These are phyloP conservation scores for Phialemoniopsis sp. DNA, from an alignment of 2,329 filamentous ascomycete genomes.

Conservation along the genomic window DNA sequence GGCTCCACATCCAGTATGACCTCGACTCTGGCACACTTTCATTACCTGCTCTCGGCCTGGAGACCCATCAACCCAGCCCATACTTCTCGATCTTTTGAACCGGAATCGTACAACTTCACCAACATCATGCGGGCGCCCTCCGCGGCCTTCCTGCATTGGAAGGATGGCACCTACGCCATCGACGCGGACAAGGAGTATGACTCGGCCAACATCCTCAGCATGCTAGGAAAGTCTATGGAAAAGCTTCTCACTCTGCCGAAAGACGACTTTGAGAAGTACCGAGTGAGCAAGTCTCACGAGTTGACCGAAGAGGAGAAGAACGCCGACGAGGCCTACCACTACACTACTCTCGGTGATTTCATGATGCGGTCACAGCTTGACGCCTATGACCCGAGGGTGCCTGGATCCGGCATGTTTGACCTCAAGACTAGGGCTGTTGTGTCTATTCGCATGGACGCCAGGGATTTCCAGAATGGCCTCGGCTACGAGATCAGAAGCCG, in stretches of 20 bases:
- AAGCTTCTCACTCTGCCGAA: constrained; percentile 84
- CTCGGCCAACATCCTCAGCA: constrained; percentile 77
- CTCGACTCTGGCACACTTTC: constrained; percentile 79
- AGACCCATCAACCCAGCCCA: constrained; percentile 63
- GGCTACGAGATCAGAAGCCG: constrained; percentile 82
- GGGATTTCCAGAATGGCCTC: constrained; percentile 65
- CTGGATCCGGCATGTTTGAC: constrained; percentile 92
- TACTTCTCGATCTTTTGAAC: constrained; percentile 64
- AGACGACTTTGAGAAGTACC: constrained; percentile 81
- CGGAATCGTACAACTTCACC: constrained; percentile 65
- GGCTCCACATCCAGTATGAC: constrained; percentile 99
- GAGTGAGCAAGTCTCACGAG: constrained; percentile 61
- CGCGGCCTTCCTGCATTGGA: constrained; percentile 77
- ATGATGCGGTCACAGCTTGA: constrained; percentile 95
- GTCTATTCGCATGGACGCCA: constrained; percentile 82
- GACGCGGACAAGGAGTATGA: constrained; percentile 95
- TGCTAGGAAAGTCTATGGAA: constrained; percentile 94
- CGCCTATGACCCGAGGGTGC: constrained; percentile 79
- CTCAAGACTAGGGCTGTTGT: constrained; percentile 92
- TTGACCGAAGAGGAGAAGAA: constrained; percentile 69
- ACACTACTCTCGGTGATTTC: constrained; percentile 80
- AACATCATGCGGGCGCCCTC: constrained; percentile 67
- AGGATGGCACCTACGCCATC: constrained; percentile 85
- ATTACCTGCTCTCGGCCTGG: constrained; percentile 85
- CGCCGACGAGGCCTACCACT: constrained; percentile 78